These are phyloP conservation scores for Helicosporidium sp. DNA, from an alignment of 139 green algal genomes.

Conservation along the genomic window DNA sequence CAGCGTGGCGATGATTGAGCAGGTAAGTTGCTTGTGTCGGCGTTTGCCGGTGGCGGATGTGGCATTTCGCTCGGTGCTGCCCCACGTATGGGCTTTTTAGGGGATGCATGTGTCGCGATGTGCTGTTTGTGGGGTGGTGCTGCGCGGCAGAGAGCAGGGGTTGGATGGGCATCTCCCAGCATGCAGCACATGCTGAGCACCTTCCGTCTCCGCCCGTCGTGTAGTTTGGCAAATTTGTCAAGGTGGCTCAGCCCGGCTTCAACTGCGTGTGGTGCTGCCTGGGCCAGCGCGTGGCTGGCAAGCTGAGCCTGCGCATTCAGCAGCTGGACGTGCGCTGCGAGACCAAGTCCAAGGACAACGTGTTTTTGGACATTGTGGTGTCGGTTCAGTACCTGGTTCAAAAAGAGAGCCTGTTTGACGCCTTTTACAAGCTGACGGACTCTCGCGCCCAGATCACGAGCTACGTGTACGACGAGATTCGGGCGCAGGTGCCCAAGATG, in stretches of 20 bases:
- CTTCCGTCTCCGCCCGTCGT: neutral
- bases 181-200: neutral
- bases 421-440: constrained; percentile 66
- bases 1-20: constrained; percentile 17
- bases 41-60: neutral
- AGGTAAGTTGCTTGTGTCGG: neutral
- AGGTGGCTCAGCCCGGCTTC: constrained; percentile 28
- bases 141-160: too few relatives aligned
- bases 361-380: constrained; percentile 56
- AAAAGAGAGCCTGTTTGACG: constrained; percentile 39
- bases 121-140: too few relatives aligned
- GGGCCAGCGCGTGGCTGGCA: constrained; percentile 27
- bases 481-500: constrained; percentile 43
- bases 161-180: too few relatives aligned
- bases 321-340: constrained; percentile 52
- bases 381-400: constrained; percentile 59
- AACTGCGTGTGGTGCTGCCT: constrained; percentile 34
- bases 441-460: constrained; percentile 29
- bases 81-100: neutral
- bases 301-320: constrained; percentile 41
- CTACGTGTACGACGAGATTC: constrained; percentile 50
- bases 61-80: neutral
- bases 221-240: constrained; percentile 23
- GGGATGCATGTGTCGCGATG: neutral
- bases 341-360: constrained; percentile 64